Percentiles rank a stretch among this genome's conserved stretches.
Conservation (phyloP, 352 stramenopile genomes). For the Pythium guiyangense region DNA sequence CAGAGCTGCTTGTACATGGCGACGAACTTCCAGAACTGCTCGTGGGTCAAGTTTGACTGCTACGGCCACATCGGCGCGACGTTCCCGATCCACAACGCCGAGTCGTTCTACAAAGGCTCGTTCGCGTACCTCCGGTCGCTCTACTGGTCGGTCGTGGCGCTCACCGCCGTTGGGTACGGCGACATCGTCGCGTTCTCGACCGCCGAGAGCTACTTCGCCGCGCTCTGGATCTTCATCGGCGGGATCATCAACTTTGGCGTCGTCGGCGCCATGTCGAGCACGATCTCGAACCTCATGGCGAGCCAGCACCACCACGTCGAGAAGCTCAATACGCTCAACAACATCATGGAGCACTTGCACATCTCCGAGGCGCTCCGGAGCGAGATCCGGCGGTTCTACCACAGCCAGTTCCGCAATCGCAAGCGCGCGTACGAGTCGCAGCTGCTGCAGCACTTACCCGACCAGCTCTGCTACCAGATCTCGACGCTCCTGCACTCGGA, state of each 20-base stretch:
- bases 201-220: constrained; percentile 61
- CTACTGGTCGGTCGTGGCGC: constrained; percentile 70
- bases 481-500: constrained; percentile 64
- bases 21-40: constrained; percentile 54
- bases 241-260: constrained; percentile 78
- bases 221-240: constrained; percentile 70
- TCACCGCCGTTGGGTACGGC: constrained; percentile 71
- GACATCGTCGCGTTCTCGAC: constrained; percentile 76
- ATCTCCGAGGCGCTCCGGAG: constrained; percentile 48
- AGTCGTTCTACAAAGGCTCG: constrained; percentile 33
- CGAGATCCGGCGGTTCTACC: constrained; percentile 73
- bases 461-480: constrained; percentile 74
- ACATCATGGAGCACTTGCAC: constrained; percentile 47
- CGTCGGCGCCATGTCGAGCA: constrained; percentile 77
- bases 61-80: constrained; percentile 47
- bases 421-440: constrained; percentile 73
- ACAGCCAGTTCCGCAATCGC: constrained; percentile 49
- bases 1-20: constrained; percentile 46
- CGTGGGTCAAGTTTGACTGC: constrained; percentile 67
- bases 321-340: constrained; percentile 62
- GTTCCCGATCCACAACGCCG: constrained; percentile 39
- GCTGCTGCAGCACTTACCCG: constrained; percentile 54
- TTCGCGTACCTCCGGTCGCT: constrained; percentile 72
- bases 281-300: constrained; percentile 63
- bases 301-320: constrained; percentile 63